Evolutionary conservation across 2,329 filamentous ascomycete species (phyloP).

Genomic region (Lachnellula occidentalis): DNA sequence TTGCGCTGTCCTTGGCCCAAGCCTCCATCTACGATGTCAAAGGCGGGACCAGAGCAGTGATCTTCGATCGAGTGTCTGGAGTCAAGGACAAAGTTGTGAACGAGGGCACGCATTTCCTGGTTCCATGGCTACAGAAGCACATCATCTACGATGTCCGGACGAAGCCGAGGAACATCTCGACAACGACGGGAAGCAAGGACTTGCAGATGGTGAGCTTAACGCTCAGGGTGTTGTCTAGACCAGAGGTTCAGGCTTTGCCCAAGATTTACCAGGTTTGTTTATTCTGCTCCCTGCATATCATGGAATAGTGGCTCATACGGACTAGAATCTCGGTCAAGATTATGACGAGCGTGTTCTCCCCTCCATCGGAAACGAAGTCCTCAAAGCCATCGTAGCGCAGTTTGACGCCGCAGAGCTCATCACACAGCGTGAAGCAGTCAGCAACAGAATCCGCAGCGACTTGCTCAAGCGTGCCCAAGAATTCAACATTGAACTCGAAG

Average conservation of each 20-base stretch:
- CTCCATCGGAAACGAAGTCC: slow-evolving; percentile 98
- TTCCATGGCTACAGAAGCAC: slow-evolving; percentile 92
- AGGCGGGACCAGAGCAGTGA: slow-evolving; percentile 89
- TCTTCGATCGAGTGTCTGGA: slow-evolving; percentile 90
- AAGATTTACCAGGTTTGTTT: slow-evolving; percentile 91
- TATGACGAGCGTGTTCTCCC: slow-evolving; percentile 98
- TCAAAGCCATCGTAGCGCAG: slow-evolving; percentile 97
- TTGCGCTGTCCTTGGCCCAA: slow-evolving; percentile 63
- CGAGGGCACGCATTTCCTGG: slow-evolving; percentile 93
- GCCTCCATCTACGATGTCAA: slow-evolving; percentile 94
- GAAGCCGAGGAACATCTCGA: slow-evolving; percentile 94
- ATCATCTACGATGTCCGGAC: slow-evolving; percentile 97
- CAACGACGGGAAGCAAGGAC: slow-evolving; percentile 97
- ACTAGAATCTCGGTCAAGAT: slow-evolving; percentile 88
- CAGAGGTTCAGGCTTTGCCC: slow-evolving; percentile 85
- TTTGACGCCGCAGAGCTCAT: slow-evolving; percentile 99
- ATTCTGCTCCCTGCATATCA: neutral
- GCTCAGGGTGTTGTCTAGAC: slow-evolving; percentile 87
- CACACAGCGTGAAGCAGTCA: slow-evolving; percentile 96
- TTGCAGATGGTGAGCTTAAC: slow-evolving; percentile 99
- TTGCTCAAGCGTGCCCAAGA: slow-evolving; percentile 88
- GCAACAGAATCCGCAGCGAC: slow-evolving; percentile 86
- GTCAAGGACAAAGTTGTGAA: slow-evolving; percentile 90
- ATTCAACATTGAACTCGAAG: slow-evolving; percentile 98
- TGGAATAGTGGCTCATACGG: neutral